Conservation (phyloP, 2,329 filamentous ascomycete genomes). For the Xenoacremonium recifei region DNA sequence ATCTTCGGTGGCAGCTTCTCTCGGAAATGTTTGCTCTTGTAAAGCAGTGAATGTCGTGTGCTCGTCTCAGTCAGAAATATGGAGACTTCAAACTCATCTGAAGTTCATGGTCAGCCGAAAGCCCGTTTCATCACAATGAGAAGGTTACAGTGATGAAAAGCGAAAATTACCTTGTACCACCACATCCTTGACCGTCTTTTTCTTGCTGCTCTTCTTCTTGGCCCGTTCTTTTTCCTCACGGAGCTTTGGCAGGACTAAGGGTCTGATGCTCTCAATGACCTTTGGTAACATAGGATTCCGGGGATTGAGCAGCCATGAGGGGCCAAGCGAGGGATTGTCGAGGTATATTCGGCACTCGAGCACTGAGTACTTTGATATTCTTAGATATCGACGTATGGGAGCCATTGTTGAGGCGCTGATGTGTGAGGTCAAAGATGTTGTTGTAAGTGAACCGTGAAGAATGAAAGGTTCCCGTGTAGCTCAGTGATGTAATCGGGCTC, state of each 20-base stretch:
- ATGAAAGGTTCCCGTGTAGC: slow-evolving; percentile 4
- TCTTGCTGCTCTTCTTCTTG: slow-evolving; percentile 66
- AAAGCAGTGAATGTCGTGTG: slow-evolving; percentile 81
- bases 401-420: slow-evolving; percentile 52
- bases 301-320: slow-evolving; percentile 80
- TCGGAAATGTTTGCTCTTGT: slow-evolving; percentile 77
- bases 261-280: slow-evolving; percentile 81
- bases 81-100: slow-evolving; percentile 93
- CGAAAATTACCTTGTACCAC: slow-evolving; percentile 65
- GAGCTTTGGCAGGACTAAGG: slow-evolving; percentile 85
- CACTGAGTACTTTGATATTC: slow-evolving; percentile 90
- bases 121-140: no score
- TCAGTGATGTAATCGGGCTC: slow-evolving; percentile 21
- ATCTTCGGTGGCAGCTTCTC: slow-evolving; percentile 53
- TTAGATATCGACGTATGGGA: slow-evolving; percentile 82
- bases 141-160: neutral
- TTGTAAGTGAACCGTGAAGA: slow-evolving; percentile 3
- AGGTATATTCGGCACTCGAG: slow-evolving; percentile 97
- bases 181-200: slow-evolving; percentile 83
- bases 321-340: slow-evolving; percentile 79
- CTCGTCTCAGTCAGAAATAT: slow-evolving; percentile 88
- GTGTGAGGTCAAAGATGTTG: neutral
- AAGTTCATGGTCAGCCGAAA: slow-evolving; percentile 2
- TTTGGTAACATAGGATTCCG: slow-evolving; percentile 74
- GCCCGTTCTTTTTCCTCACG: slow-evolving; percentile 72